Percentiles rank a stretch among this genome's conserved stretches.
Conservation (phyloP, 192 early-diverging fungal genomes). For the Backusella westeae region DNA sequence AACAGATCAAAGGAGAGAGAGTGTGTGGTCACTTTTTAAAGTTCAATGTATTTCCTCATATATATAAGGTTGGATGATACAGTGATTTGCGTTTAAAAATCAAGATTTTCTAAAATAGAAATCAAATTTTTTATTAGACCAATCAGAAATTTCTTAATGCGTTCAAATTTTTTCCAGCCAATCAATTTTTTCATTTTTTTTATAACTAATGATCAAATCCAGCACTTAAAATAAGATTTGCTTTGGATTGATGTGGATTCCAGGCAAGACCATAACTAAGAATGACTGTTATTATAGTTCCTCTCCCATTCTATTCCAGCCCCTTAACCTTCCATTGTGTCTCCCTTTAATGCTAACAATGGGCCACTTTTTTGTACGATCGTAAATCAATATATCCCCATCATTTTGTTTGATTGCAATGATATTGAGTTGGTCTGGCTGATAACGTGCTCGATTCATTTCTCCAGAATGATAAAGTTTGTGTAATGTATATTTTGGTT, state of each 20-base stretch:
- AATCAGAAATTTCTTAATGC: no score
- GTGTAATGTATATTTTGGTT: conserved; percentile 74
- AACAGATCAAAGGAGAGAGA: not conserved
- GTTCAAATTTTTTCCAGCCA: no score
- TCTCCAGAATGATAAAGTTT: conserved; percentile 96
- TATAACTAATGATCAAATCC: conserved; percentile 63
- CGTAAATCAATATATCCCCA: conserved; percentile 92
- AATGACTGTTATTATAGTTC: not conserved
- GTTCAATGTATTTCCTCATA: not conserved
- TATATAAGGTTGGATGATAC: not conserved
- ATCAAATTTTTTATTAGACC: no score
- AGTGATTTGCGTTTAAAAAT: no score
- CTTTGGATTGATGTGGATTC: conserved; percentile 62
- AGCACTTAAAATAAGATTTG: conserved; percentile 84
- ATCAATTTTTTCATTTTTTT: no score
- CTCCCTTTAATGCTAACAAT: conserved; percentile 81
- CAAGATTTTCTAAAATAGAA: no score
- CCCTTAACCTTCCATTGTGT: conserved; percentile 87
- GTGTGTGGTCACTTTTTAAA: not conserved
- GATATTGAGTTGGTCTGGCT: conserved; percentile 91
- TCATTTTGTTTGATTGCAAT: conserved; percentile 91
- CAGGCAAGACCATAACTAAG: conserved; percentile 87
- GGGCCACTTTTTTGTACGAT: conserved; percentile 81
- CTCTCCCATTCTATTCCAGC: not conserved
- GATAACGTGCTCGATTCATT: conserved; percentile 96